Percentiles rank a stretch among this genome's conserved stretches.
Conservation (phyloP, 768 basidiomycete genomes). For the Suillus plorans region DNA sequence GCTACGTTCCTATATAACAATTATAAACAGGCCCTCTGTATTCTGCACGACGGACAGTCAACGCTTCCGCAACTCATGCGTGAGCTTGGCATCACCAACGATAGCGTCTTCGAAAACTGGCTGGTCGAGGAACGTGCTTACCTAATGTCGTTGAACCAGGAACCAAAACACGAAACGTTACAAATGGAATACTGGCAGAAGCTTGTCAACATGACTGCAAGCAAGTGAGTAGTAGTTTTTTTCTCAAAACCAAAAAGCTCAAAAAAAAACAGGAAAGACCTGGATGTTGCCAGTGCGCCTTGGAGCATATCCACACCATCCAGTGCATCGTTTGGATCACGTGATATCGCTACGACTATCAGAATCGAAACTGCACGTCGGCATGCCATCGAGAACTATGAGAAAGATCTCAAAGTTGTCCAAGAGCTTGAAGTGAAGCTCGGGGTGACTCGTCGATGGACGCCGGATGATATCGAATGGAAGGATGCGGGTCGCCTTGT, state of each 20-base stretch:
- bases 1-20: no score
- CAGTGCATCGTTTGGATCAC: background rate
- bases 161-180: slow-evolving; percentile 11
- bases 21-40: no score
- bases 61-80: no score
- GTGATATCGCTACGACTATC: background rate
- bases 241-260: no score
- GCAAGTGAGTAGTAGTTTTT: slow-evolving; percentile 6
- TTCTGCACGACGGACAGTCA: no score
- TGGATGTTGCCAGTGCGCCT: background rate
- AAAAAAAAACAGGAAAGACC: background rate
- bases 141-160: background rate
- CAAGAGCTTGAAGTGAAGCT: background rate
- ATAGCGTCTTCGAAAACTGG: no score
- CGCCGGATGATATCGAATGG: background rate
- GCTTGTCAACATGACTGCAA: slow-evolving; percentile 1
- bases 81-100: no score
- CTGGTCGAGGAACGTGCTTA: no score
- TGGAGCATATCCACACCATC: background rate
- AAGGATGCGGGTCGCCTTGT: slow-evolving; percentile 1
- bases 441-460: background rate
- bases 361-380: background rate
- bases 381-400: background rate
- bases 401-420: background rate
- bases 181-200: slow-evolving; percentile 18